These are phyloP conservation scores for Picochlorum costavermella DNA, from an alignment of 139 green algal genomes.

Conservation along the genomic window DNA sequence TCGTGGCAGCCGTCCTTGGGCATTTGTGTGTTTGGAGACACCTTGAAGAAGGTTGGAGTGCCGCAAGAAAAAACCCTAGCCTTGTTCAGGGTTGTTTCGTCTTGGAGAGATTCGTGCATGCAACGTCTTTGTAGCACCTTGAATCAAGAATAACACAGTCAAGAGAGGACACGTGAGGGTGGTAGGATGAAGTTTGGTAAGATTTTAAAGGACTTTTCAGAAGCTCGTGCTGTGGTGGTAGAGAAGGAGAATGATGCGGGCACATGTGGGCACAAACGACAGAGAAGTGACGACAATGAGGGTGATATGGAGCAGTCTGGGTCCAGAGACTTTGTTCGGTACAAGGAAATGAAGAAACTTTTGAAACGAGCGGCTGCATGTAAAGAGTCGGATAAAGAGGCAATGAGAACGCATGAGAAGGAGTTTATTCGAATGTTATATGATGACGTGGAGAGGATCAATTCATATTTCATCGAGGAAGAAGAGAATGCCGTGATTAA, in stretches of 20 bases:
- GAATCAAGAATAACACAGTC: not conserved
- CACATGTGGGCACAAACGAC: constrained; percentile 16
- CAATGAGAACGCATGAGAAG: not conserved
- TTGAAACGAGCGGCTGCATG: constrained; percentile 40
- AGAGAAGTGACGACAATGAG: constrained; percentile 45
- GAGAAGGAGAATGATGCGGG: not conserved
- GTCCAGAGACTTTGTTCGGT: not conserved
- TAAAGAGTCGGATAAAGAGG: not conserved
- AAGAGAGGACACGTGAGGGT: not conserved
- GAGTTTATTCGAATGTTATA: not conserved
- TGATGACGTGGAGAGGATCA: constrained; percentile 39
- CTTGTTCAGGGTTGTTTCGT: no score
- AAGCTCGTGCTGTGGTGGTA: constrained; percentile 4
- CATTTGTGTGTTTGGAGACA: no score
- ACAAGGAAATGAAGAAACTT: constrained; percentile 30
- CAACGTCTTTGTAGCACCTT: no score
- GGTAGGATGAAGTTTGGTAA: constrained; percentile 53
- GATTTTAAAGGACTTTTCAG: constrained; percentile 30
- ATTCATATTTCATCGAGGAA: constrained; percentile 64
- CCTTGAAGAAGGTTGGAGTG: no score
- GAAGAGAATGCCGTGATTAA: constrained; percentile 75
- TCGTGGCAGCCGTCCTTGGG: no score
- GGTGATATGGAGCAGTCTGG: constrained; percentile 16
- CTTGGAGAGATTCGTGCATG: no score
- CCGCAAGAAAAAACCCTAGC: no score